These are phyloP conservation scores for Saccharomycopsis oosterbeekiorum DNA, from an alignment of 805 yeast species.

Conservation along the genomic window DNA sequence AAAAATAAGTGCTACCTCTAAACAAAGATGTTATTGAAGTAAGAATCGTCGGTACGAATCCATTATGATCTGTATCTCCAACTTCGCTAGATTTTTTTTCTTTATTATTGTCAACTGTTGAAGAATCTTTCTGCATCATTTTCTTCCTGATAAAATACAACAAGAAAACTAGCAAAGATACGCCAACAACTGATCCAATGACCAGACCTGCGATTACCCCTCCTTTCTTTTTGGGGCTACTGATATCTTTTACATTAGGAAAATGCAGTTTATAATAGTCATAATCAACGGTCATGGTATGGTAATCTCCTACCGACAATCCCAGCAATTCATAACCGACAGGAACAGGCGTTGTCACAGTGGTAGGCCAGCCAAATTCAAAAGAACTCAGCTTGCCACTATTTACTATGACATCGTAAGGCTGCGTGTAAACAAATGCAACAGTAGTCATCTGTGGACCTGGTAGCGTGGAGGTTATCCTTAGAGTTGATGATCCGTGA, in stretches of 20 bases:
- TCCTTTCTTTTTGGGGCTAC: background rate
- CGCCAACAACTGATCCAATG: conserved; percentile 12
- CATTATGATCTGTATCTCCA: background rate
- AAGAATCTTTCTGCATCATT: background rate
- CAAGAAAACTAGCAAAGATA: conserved; percentile 1
- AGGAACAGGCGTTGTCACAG: conserved; percentile 14
- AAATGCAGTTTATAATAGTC: conserved; percentile 6
- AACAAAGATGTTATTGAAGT: background rate
- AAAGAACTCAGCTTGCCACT: conserved; percentile 8
- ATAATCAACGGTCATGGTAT: conserved; percentile 12
- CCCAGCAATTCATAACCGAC: background rate
- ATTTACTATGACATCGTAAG: conserved; percentile 6
- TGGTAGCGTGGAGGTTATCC: background rate
- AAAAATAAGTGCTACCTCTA: background rate
- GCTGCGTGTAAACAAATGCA: conserved; percentile 19
- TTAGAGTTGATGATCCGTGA: background rate
- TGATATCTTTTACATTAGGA: background rate
- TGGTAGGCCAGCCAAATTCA: conserved; percentile 11
- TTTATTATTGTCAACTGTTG: background rate
- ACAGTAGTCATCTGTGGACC: conserved; percentile 7
- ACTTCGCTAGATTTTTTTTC: background rate
- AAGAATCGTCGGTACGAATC: background rate
- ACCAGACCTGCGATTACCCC: conserved; percentile 14
- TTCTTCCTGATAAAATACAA: conserved; percentile 1
- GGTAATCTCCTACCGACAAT: conserved; percentile 6